Evolutionary conservation across 768 basidiomycete species (phyloP), one percentile per base, ranked within the genome.

Genomic region (Tremella mesenterica): DNA sequence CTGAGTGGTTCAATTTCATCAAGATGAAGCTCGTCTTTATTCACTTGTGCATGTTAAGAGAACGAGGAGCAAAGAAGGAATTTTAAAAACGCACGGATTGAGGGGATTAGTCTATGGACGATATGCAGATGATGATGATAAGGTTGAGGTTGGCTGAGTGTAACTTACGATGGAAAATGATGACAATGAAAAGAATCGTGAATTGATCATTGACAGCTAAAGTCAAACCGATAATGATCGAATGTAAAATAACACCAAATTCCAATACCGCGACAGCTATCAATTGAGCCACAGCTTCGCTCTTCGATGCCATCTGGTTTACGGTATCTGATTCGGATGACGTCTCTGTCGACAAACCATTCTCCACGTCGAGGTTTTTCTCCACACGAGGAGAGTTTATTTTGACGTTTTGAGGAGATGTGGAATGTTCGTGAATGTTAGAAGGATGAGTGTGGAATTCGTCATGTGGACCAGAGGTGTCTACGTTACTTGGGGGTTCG

Each of bases 241-340:
- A 86, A 67, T 92, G 91, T 28, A 96, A 73, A 4, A 89, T 71
- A 27, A 96, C 88, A 62, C 93, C 93, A 63, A 95, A 93, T 69
- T 99, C 93, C 44, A 99, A 77, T 53, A 96, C 91, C 29, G 81
- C 88, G 44, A 99, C 79, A 13, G 90, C 91, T 44, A 95, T 78
- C 31, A 91, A 73, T 70, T 92, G 89, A 2, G 87, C 83, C 0
- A 64, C 44, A 20, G 66, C 70, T n/a, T 71, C 71, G 27, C 70
- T 57, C 21, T 50, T 10, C 8, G 39, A 46, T 6, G 62, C 59
- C 46, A 53, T 12, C 7, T 54, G 52, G 39, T 61, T 58, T 44
- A 67, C n/a, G 10, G 58, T 50, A 14, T 41, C 46, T 26, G 30
- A 41, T n/a, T n/a, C n/a, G n/a, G n/a, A n/a, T n/a, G n/a, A n/a